phyloP scores from a whole-genome alignment of 441 rosid genomes.

The Gossypium schwendimanii region DNA sequence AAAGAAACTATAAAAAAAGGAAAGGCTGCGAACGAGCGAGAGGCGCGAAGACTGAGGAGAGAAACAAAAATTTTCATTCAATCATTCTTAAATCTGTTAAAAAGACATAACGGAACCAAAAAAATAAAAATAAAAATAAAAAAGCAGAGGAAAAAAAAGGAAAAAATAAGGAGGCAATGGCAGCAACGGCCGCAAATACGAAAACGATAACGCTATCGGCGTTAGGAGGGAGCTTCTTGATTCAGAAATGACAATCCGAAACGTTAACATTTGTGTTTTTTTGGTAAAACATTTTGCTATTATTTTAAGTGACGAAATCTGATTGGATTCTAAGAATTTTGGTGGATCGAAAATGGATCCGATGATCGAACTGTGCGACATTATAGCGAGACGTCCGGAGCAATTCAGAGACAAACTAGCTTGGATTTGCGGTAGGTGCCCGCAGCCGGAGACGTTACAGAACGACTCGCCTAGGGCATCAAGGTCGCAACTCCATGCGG shows the following conservation, averaged over 20 bases:
- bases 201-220: not conserved
- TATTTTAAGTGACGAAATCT: not conserved
- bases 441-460: constrained; percentile 54
- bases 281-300: not conserved
- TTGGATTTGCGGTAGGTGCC: constrained; percentile 91
- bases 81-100: not conserved
- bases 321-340: not conserved
- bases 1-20: not conserved
- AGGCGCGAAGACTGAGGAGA: not conserved
- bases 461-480: constrained; percentile 70
- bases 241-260: constrained; percentile 1
- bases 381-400: constrained; percentile 57
- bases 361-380: constrained; percentile 74
- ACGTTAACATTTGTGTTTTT: not conserved
- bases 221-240: not conserved
- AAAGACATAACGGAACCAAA: not conserved
- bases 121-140: not conserved
- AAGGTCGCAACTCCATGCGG: constrained; percentile 79
- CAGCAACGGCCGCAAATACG: constrained; percentile 1
- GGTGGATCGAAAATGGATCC: constrained; percentile 53
- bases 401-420: constrained; percentile 69
- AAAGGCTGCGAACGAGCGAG: not conserved
- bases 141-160: not conserved
- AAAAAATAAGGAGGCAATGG: not conserved
- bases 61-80: not conserved